Evolutionary conservation across 371 early-diverging fungal genomes (phyloP).

Genomic region (Caulochytrium protostelioides): DNA sequence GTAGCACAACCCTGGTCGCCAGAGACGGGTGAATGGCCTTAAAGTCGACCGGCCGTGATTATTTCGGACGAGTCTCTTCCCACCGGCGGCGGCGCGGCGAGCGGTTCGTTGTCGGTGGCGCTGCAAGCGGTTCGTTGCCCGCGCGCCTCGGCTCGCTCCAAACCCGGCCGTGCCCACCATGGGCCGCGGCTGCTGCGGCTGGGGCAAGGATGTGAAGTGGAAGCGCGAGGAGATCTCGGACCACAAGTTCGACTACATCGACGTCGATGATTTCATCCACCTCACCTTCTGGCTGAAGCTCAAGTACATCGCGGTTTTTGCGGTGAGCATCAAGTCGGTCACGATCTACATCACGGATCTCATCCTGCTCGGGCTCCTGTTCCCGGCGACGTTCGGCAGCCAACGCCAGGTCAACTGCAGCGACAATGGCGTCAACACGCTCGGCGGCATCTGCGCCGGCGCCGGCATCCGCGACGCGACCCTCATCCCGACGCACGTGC

Average conservation of each 20-base stretch:
- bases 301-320: slow-evolving; percentile 2
- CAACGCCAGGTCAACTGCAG: background rate
- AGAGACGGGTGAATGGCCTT: no score
- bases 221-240: slow-evolving; percentile 54
- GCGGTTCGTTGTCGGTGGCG: no score
- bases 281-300: slow-evolving; percentile 9
- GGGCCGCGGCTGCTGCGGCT: no score
- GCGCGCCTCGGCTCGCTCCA: no score
- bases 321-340: slow-evolving; percentile 1
- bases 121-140: no score
- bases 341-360: background rate
- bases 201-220: slow-evolving; percentile 35
- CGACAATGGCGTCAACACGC: background rate
- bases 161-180: no score
- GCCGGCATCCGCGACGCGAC: background rate
- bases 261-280: slow-evolving; percentile 51
- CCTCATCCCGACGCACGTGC: slow-evolving; percentile 1
- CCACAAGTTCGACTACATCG: slow-evolving; percentile 72
- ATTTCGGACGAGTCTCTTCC: no score
- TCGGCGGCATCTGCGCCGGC: background rate
- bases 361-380: slow-evolving; percentile 7
- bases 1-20: no score
- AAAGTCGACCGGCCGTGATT: no score
- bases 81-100: no score
- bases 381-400: background rate